These are phyloP conservation scores for Rhodotorula sp. DNA, from an alignment of 1,284 basidiomycete genomes.

Conservation along the genomic window DNA sequence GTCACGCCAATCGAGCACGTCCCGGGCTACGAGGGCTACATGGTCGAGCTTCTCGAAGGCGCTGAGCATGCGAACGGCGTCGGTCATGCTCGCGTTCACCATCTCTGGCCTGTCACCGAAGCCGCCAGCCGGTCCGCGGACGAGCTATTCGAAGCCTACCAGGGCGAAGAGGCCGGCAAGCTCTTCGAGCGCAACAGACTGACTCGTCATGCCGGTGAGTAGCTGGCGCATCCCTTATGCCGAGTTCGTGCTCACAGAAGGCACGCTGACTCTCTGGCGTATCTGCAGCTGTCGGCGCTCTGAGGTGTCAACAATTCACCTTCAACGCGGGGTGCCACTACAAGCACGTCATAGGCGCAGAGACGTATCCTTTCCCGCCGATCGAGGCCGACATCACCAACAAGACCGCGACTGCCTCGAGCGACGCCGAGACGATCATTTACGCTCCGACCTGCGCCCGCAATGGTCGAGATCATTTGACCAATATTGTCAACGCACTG, in stretches of 20 bases:
- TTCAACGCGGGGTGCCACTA: constrained; percentile 23
- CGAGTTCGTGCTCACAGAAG: neutral
- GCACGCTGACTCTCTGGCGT: neutral
- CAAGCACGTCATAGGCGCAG: constrained; percentile 24
- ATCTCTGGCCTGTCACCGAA: constrained; percentile 16
- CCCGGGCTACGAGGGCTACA: constrained; percentile 10
- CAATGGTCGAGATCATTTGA: constrained; percentile 21
- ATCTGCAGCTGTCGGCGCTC: constrained; percentile 3
- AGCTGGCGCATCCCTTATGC: too few species aligned
- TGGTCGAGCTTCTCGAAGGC: constrained; percentile 8
- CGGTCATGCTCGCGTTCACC: constrained; percentile 20
- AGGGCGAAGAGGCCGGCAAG: constrained; percentile 13
- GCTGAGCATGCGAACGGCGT: neutral
- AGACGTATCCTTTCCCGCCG: constrained; percentile 26
- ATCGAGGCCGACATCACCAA: neutral
- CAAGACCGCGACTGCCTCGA: neutral
- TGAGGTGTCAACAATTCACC: constrained; percentile 28
- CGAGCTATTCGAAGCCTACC: constrained; percentile 27
- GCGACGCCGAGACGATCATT: too few species aligned
- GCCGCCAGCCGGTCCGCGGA: constrained; percentile 4
- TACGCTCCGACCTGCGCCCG: constrained; percentile 19
- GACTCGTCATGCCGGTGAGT: constrained; percentile 10
- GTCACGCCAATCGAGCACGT: neutral
- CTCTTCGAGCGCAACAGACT: constrained; percentile 28
- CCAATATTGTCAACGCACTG: neutral